phyloP scores from a whole-genome alignment of 345 rosid species.

The Linum lewisii region DNA sequence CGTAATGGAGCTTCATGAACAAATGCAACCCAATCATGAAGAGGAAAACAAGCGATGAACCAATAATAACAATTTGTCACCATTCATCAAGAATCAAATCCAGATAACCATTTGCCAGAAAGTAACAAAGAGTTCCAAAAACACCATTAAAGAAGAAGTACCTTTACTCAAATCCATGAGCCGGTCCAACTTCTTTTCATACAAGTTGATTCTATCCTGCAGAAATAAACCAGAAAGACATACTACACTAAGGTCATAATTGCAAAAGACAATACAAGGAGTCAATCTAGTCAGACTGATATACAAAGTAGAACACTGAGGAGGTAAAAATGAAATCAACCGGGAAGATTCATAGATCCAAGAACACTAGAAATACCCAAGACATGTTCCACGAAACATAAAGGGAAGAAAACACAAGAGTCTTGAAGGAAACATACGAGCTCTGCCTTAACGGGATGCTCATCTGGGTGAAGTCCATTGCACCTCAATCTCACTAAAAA shows the following conservation, averaged over 20 bases:
- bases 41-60: not conserved
- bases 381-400: constrained; percentile 2
- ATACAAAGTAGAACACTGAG: not conserved
- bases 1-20: constrained; percentile 54
- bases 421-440: constrained; percentile 38
- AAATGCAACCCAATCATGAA: constrained; percentile 10
- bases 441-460: constrained; percentile 82
- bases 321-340: too few species aligned
- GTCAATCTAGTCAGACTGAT: constrained; percentile 6
- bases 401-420: not conserved
- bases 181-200: constrained; percentile 54
- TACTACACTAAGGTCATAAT: not conserved
- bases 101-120: not conserved
- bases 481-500: constrained; percentile 77
- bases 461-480: constrained; percentile 62
- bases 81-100: not conserved
- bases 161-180: constrained; percentile 61
- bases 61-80: not conserved
- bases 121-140: not conserved
- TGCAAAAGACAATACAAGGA: not conserved
- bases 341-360: too few species aligned
- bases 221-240: constrained; percentile 7
- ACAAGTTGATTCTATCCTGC: constrained; percentile 71
- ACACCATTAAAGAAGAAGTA: constrained; percentile 15
- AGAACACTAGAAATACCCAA: not conserved